Conservation (phyloP, 257 asterid genomes). For the Solanum raphanifolium region DNA sequence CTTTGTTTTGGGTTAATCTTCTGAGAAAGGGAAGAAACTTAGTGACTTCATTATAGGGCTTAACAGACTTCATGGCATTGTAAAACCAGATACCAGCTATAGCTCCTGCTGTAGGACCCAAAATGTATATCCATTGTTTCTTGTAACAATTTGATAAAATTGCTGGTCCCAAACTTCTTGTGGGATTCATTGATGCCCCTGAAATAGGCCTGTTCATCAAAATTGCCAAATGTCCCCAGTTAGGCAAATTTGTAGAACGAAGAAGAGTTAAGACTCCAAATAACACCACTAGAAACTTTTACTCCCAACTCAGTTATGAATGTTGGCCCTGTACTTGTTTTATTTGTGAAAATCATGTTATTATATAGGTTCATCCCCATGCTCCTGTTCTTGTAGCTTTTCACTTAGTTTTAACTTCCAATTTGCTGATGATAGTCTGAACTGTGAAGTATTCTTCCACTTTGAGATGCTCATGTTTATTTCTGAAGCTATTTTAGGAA, state of each 20-base stretch:
- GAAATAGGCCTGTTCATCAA: slow-evolving; percentile 14
- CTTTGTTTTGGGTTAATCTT: background rate
- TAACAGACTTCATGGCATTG: slow-evolving; percentile 14
- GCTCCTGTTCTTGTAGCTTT: background rate
- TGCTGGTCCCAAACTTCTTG: slow-evolving; percentile 29
- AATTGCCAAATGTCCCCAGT: background rate
- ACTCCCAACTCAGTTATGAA: background rate
- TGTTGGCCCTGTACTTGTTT: background rate
- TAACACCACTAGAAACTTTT: background rate
- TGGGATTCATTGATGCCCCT: slow-evolving; percentile 31
- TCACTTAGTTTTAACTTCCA: background rate
- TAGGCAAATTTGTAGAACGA: background rate
- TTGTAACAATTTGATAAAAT: slow-evolving; percentile 9
- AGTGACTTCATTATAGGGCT: slow-evolving; percentile 1
- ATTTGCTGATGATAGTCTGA: background rate
- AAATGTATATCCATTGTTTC: slow-evolving; percentile 19
- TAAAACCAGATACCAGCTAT: slow-evolving; percentile 25
- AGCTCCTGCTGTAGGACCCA: slow-evolving; percentile 27
- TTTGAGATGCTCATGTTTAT: background rate
- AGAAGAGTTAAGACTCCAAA: background rate
- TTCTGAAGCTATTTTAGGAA: background rate
- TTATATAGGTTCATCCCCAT: background rate
- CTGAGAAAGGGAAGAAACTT: slow-evolving; percentile 2
- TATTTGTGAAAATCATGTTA: background rate
- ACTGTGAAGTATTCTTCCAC: background rate